Evolutionary conservation across 192 early-diverging fungal species (phyloP).

Genomic region (Borealophlyctis nickersoniae): DNA sequence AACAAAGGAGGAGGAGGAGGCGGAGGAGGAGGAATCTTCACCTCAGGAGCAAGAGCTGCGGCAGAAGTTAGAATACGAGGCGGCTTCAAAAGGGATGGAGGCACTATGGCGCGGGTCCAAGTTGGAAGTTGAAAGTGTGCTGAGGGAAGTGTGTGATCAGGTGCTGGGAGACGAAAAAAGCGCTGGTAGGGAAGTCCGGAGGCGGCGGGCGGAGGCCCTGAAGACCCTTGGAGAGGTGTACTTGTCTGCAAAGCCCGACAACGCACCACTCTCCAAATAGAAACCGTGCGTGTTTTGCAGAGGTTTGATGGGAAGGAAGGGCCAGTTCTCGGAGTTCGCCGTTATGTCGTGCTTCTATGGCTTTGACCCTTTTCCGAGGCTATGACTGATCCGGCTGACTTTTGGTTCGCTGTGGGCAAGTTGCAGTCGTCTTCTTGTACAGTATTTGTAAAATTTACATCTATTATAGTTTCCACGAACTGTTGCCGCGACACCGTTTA

Average conservation of each 20-base stretch:
- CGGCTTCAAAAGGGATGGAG: conserved; percentile 73
- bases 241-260: conserved; percentile 37
- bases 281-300: too few relatives aligned
- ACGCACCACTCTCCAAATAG: not conserved
- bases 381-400: too few relatives aligned
- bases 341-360: too few relatives aligned
- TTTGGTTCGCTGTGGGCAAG: too few relatives aligned
- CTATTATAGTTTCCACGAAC: too few relatives aligned
- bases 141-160: conserved; percentile 88
- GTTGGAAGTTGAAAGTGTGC: conserved; percentile 89
- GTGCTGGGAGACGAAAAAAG: conserved; percentile 68
- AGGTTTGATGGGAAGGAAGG: too few relatives aligned
- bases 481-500: too few relatives aligned
- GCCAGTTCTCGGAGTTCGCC: too few relatives aligned
- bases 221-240: conserved; percentile 84
- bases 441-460: too few relatives aligned
- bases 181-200: conserved; percentile 49
- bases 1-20: conserved; percentile 18
- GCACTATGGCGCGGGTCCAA: conserved; percentile 92
- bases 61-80: conserved; percentile 48
- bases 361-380: too few relatives aligned
- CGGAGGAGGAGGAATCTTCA: conserved; percentile 35
- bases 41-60: conserved; percentile 40
- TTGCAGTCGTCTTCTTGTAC: too few relatives aligned
- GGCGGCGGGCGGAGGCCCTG: conserved; percentile 75